A percentile compares a stretch with the other conserved stretches of the same genome.
Evolutionary conservation across 306 rosid species (phyloP).

Genomic region (Ceratonia siliqua): DNA sequence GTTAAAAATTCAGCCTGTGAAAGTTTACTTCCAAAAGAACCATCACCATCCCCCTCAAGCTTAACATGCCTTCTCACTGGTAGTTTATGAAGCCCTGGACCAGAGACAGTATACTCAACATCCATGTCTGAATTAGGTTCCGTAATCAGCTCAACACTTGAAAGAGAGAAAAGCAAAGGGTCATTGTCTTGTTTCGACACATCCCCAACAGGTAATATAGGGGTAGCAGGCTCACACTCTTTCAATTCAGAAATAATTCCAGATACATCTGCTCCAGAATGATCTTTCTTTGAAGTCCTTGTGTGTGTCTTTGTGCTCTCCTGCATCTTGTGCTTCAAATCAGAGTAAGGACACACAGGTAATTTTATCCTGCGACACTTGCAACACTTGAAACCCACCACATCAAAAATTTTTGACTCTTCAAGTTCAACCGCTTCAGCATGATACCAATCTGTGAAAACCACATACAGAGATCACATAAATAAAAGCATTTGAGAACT

Average conservation of each 20-base stretch:
- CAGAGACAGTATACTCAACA: conserved; percentile 49
- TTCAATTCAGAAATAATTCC: conserved; percentile 49
- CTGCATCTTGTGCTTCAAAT: conserved; percentile 38
- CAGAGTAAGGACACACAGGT: conserved; percentile 80
- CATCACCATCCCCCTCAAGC: conserved; percentile 67
- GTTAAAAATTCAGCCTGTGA: conserved; percentile 39
- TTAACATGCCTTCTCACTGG: conserved; percentile 79
- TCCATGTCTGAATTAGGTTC: conserved; percentile 56
- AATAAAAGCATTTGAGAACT: neutral
- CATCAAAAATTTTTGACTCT: conserved; percentile 67
- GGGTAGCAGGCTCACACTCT: conserved; percentile 59
- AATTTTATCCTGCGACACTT: conserved; percentile 92
- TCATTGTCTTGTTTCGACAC: conserved; percentile 53
- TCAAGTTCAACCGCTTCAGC: conserved; percentile 91
- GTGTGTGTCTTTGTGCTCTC: conserved; percentile 50
- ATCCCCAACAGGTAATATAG: conserved; percentile 55
- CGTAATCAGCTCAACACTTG: conserved; percentile 65
- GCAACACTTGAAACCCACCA: conserved; percentile 89
- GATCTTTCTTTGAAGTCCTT: conserved; percentile 54
- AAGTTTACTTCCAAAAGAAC: conserved; percentile 41
- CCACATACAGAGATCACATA: conserved; percentile 14
- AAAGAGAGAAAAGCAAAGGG: conserved; percentile 72
- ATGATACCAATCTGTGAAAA: conserved; percentile 90
- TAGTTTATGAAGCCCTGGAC: conserved; percentile 69
- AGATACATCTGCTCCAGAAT: conserved; percentile 50